Evolutionary conservation across 306 rosid genomes (phyloP).

Genomic region (Rosa persica): DNA sequence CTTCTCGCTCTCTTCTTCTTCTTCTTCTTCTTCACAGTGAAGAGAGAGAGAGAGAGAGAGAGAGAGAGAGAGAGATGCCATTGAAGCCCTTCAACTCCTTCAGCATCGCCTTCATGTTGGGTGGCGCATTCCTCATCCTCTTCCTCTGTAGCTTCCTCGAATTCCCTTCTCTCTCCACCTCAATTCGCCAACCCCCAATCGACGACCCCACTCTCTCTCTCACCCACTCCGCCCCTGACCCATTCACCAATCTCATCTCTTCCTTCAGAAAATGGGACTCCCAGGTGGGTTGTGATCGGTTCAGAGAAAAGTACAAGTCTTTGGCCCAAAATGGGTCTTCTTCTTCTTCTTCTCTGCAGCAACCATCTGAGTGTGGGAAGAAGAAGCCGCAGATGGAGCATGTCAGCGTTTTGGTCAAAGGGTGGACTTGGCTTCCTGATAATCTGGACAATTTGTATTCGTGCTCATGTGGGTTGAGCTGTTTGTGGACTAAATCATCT

Average conservation of each 20-base stretch:
- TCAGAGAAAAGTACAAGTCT: constrained; percentile 42
- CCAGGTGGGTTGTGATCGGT: constrained; percentile 61
- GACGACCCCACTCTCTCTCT: constrained; percentile 16
- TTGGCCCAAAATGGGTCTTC: constrained; percentile 30
- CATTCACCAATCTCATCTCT: constrained; percentile 59
- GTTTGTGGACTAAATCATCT: constrained; percentile 91
- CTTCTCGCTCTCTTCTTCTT: constrained; percentile 11
- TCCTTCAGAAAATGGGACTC: constrained; percentile 84
- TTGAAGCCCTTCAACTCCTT: constrained; percentile 50
- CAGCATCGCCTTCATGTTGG: constrained; percentile 49
- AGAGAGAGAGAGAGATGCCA: constrained; percentile 42
- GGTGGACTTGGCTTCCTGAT: constrained; percentile 98
- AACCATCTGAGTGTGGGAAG: constrained; percentile 40
- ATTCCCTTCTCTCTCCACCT: constrained; percentile 52
- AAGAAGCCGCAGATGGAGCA: constrained; percentile 33
- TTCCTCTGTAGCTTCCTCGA: constrained; percentile 61
- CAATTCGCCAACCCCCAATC: constrained; percentile 28
- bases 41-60: too few relatives aligned
- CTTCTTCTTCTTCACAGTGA: constrained; percentile 8
- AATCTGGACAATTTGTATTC: constrained; percentile 81
- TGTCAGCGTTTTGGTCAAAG: constrained; percentile 75
- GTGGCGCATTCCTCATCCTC: constrained; percentile 55
- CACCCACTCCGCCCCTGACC: constrained; percentile 19
- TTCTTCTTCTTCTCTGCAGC: constrained; percentile 50
- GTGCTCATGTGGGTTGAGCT: constrained; percentile 83